Conservation (phyloP, 2,329 filamentous ascomycete species). For the Rhexocercosporidium sp. region DNA sequence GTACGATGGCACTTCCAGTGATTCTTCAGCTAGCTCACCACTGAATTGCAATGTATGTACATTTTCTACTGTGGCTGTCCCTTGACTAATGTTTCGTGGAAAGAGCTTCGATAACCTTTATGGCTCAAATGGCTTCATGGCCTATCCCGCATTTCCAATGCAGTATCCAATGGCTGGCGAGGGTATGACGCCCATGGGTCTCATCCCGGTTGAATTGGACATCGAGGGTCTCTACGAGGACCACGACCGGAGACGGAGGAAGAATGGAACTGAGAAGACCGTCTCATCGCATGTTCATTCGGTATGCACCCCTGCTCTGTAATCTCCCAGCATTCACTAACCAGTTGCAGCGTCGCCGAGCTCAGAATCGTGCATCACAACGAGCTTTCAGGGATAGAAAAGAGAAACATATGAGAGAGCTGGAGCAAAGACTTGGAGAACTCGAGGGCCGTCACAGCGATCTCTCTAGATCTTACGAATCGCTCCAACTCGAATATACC, state of each 20-base stretch:
- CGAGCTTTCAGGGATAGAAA: conserved; percentile 66
- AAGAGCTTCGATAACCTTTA: conserved; percentile 39
- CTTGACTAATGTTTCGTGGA: conserved; percentile 21
- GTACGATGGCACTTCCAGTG: conserved; percentile 42
- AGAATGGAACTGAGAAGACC: conserved; percentile 39
- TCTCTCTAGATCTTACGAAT: conserved; percentile 58
- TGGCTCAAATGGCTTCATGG: conserved; percentile 33
- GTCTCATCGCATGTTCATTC: conserved; percentile 43
- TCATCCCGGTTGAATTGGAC: conserved; percentile 42
- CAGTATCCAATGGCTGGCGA: conserved; percentile 37
- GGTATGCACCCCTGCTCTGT: conserved; percentile 31
- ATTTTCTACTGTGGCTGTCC: not conserved
- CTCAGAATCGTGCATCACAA: conserved; percentile 66
- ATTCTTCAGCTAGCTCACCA: conserved; percentile 41
- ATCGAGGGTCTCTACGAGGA: conserved; percentile 44
- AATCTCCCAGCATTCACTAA: not conserved
- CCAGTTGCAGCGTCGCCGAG: conserved; percentile 55
- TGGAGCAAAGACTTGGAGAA: conserved; percentile 60
- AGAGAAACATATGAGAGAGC: conserved; percentile 68
- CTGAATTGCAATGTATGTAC: conserved; percentile 38
- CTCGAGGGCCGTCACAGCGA: conserved; percentile 60
- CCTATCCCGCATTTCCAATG: conserved; percentile 39
- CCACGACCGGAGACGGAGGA: conserved; percentile 41
- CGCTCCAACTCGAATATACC: conserved; percentile 49
- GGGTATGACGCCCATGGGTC: conserved; percentile 34